phyloP scores from a whole-genome alignment of 2,329 filamentous ascomycete species.

The Epicoccum nigrum region DNA sequence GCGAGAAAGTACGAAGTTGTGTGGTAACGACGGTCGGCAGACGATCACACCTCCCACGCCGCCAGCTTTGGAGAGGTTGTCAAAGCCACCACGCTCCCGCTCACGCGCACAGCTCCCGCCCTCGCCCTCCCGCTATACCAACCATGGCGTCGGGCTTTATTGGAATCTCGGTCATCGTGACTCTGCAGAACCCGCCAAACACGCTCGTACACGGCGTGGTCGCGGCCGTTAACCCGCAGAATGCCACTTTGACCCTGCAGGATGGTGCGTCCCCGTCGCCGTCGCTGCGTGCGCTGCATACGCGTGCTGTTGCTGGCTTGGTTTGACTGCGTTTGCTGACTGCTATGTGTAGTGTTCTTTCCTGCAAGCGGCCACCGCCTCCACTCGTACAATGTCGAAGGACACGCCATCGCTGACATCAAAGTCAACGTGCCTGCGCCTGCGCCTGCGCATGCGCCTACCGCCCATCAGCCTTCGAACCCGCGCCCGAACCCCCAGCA shows the following conservation, averaged over 20 bases:
- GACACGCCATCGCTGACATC: constrained; percentile 64
- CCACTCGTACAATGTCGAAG: constrained; percentile 62
- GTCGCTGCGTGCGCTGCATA: background rate
- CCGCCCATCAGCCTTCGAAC: constrained; percentile 18
- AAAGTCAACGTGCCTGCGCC: constrained; percentile 52
- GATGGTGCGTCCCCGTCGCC: constrained; percentile 66
- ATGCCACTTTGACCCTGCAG: constrained; percentile 65
- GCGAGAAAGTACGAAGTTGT: constrained; percentile 12
- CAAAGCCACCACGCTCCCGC: constrained; percentile 2
- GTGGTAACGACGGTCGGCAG: constrained; percentile 2
- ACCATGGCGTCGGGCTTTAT: constrained; percentile 72
- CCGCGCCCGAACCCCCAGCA: constrained; percentile 24
- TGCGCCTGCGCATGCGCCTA: constrained; percentile 3
- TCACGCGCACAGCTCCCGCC: background rate
- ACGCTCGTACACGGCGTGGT: constrained; percentile 73
- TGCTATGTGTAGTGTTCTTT: constrained; percentile 54
- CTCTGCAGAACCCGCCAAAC: constrained; percentile 68
- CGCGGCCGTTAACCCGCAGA: constrained; percentile 70
- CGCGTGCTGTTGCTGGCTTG: background rate
- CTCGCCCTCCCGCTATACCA: constrained; percentile 1
- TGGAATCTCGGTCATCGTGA: constrained; percentile 77
- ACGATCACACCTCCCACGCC: constrained; percentile 15
- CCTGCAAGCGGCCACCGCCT: constrained; percentile 60
- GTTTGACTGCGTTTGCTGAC: background rate
- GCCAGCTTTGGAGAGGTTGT: constrained; percentile 14